Evolutionary conservation across 345 rosid genomes (phyloP).

Genomic region (Eucalyptus marginata): DNA sequence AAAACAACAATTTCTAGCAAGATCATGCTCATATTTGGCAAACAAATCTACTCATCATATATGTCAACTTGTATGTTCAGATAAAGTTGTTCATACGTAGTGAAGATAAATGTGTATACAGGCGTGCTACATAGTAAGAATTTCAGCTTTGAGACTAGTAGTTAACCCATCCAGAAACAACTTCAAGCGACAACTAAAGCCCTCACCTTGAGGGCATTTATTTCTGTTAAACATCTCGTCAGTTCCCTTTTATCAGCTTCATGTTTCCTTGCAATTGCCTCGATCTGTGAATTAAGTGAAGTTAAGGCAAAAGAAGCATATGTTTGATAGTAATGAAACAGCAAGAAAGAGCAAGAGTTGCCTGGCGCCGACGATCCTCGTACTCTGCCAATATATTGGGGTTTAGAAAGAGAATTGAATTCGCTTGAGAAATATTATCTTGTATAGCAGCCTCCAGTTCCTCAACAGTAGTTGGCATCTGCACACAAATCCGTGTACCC

Average conservation of each 20-base stretch:
- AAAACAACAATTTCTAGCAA: not conserved
- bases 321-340: not conserved
- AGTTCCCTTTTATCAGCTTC: conserved; percentile 59
- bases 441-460: conserved; percentile 88
- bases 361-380: conserved; percentile 65
- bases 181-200: not conserved
- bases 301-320: not conserved
- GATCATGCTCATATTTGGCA: not conserved
- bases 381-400: conserved; percentile 75
- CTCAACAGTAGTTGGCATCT: conserved; percentile 79
- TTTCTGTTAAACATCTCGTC: conserved; percentile 43
- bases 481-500: not conserved
- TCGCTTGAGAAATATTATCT: conserved; percentile 71
- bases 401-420: conserved; percentile 73
- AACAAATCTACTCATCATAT: not conserved
- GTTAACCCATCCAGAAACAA: not conserved
- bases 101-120: not conserved
- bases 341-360: conserved; percentile 2
- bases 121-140: not conserved
- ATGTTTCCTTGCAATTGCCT: conserved; percentile 29
- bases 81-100: not conserved
- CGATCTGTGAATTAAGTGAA: conserved; percentile 30
- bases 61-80: not conserved
- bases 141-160: not conserved
- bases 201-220: conserved; percentile 57